Evolutionary conservation across 176 grass and related monocot species (phyloP), one percentile per base, ranked within the genome.

Genomic region (Aechmea fasciata): DNA sequence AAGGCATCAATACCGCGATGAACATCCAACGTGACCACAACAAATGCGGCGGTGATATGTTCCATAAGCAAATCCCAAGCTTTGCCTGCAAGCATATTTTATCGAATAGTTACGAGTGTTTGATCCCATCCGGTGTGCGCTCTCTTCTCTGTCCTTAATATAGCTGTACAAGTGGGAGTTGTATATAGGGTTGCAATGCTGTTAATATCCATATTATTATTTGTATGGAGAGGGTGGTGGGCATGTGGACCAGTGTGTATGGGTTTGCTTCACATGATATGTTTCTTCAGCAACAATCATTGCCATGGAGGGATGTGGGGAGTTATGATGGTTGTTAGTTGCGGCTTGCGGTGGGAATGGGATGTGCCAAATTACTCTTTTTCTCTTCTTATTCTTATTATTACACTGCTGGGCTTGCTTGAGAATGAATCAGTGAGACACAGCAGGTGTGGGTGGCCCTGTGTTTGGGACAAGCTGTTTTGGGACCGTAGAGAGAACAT

Each of bases 1-100:
- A 81, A 74, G 33, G 71, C 73, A 52, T 73, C 69, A 26, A 13
- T 64, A 1, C 41, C 64, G 53, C 47, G 52, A 29, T 63, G 54
- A 81, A 19, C 20, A 52, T 10, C 20, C 13, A 19, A 59, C 54
- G 4, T 48, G 22, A 20, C 15, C 50, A 14, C 26, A 73, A 70
- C 20, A 54, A n/a, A 67, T 49, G 28, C 53, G 26, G 12, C 23
- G 13, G 19, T 33, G 70, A 41, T 70, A 55, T 47, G 11, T 71
- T 63, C 9, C 59, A 3, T 14, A 48, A 20, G 57, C 66, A 18
- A 18, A 53, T 75, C 29, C 55, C 55, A 61, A 61, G 17, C 55
- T 18, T 15, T 61, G 55, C 20, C 20, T 18, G n/a, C 55, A 61
- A 61, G 55, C 55, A 61, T 26, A 26, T 7, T 5, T 61, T 18